A percentile compares a stretch with the other conserved stretches of the same genome.
These are phyloP conservation scores for Yarrowia osloensis DNA, from an alignment of 805 yeast species.

Conservation along the genomic window DNA sequence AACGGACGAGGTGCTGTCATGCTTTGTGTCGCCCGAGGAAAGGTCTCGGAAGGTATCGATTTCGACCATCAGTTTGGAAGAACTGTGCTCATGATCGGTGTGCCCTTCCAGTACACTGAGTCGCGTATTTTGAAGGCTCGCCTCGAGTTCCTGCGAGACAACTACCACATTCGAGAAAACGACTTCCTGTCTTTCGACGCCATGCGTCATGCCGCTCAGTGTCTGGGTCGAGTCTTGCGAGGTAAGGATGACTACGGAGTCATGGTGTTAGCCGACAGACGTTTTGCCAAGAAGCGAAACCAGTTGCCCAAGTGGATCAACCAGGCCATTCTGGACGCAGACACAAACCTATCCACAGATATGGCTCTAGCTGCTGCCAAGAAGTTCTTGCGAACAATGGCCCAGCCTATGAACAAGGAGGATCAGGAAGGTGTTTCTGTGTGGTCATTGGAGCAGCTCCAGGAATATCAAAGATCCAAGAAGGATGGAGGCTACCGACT, in stretches of 20 bases:
- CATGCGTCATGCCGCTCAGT: conserved; percentile 99
- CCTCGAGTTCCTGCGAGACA: conserved; percentile 88
- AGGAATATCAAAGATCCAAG: conserved; percentile 33
- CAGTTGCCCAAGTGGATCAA: conserved; percentile 98
- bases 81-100: conserved; percentile 97
- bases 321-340: conserved; percentile 89
- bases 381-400: conserved; percentile 86
- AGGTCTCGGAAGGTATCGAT: conserved; percentile 98
- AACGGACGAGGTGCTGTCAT: conserved; percentile 98
- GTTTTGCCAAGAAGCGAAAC: conserved; percentile 80
- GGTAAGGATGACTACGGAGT: conserved; percentile 99
- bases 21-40: conserved; percentile 97
- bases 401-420: conserved; percentile 86
- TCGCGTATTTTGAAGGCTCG: conserved; percentile 94
- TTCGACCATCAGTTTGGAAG: conserved; percentile 98
- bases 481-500: conserved; percentile 24
- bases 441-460: conserved; percentile 64
- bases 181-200: conserved; percentile 98
- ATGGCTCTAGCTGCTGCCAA: conserved; percentile 96
- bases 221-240: conserved; percentile 93
- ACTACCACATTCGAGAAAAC: conserved; percentile 87
- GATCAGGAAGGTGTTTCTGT: conserved; percentile 95
- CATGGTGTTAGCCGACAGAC: conserved; percentile 94
- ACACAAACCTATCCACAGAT: conserved; percentile 88
- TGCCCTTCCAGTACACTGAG: conserved; percentile 98